These are phyloP conservation scores for Primulina tabacum DNA, from an alignment of 257 asterid species.

Conservation along the genomic window DNA sequence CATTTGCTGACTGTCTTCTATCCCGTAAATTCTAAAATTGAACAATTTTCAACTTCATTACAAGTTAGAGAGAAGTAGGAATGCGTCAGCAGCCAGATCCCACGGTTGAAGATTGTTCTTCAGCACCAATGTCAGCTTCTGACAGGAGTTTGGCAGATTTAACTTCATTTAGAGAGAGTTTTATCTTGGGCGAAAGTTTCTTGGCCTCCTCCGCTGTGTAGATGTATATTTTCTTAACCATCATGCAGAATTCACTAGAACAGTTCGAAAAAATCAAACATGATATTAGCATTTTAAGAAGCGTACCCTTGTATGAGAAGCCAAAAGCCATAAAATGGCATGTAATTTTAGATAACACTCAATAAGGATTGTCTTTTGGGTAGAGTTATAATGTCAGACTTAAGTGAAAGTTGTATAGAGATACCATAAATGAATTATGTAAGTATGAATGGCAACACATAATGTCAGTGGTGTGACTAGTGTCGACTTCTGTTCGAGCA, in stretches of 20 bases:
- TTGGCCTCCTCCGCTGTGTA: constrained; percentile 30
- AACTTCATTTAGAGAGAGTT: constrained; percentile 51
- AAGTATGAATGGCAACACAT: background rate
- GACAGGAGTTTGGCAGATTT: constrained; percentile 41
- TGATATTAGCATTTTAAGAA: constrained; percentile 17
- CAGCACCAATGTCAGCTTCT: constrained; percentile 49
- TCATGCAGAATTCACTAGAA: constrained; percentile 82
- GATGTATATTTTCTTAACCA: constrained; percentile 56
- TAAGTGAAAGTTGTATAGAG: background rate
- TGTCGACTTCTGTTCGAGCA: background rate
- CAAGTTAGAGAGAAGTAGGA: constrained; percentile 22
- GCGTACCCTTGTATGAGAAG: background rate
- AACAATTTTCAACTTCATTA: constrained; percentile 13
- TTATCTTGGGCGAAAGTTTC: constrained; percentile 75
- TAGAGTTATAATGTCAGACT: background rate
- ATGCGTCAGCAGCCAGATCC: constrained; percentile 36
- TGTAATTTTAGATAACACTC: background rate
- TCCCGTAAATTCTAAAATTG: constrained; percentile 6
- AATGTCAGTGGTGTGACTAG: background rate
- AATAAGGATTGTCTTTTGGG: background rate
- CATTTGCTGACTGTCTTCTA: constrained; percentile 29
- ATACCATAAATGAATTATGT: too few relatives aligned
- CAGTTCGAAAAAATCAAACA: constrained; percentile 17
- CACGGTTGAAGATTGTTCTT: constrained; percentile 55
- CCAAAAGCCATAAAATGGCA: background rate